Conservation (phyloP, 2,329 filamentous ascomycete species). For the Berkeleyomyces rouxiae region DNA sequence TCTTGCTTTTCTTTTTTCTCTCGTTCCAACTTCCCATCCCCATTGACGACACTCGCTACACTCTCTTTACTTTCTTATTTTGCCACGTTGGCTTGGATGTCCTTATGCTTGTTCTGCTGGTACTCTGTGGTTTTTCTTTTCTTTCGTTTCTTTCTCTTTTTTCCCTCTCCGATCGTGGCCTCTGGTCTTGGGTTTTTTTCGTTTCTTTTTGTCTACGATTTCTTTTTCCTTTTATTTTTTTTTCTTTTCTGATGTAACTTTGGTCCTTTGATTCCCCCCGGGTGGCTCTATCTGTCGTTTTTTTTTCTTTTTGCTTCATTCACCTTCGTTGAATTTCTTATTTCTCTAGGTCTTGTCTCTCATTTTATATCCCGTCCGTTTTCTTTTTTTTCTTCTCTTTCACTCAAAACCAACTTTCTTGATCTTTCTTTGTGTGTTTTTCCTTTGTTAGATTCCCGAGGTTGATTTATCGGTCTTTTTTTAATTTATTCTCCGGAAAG, state of each 20-base stretch:
- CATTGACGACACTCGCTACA: neutral
- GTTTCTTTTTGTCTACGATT: neutral
- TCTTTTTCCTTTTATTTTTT: neutral
- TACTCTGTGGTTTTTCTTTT: neutral
- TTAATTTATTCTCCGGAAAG: too few relatives aligned
- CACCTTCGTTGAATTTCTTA: neutral
- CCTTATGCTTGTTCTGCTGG: neutral
- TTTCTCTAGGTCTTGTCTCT: constrained; percentile 3
- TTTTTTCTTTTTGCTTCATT: neutral
- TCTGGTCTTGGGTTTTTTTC: too few relatives aligned
- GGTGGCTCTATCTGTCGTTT: neutral
- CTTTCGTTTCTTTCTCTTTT: neutral
- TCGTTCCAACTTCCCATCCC: neutral
- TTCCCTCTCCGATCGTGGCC: too few relatives aligned
- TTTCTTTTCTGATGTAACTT: neutral
- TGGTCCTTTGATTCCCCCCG: neutral
- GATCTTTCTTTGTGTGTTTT: too few relatives aligned
- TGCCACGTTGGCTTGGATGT: neutral
- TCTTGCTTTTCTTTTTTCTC: neutral
- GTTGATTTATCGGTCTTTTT: too few relatives aligned
- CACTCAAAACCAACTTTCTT: neutral
- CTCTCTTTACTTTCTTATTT: neutral
- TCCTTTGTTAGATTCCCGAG: too few relatives aligned
- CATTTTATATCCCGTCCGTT: constrained; percentile 4
- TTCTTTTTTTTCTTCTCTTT: neutral